Percentiles rank a stretch among this genome's conserved stretches.
phyloP scores from a whole-genome alignment of 306 rosid genomes.

The Prunus mira region DNA sequence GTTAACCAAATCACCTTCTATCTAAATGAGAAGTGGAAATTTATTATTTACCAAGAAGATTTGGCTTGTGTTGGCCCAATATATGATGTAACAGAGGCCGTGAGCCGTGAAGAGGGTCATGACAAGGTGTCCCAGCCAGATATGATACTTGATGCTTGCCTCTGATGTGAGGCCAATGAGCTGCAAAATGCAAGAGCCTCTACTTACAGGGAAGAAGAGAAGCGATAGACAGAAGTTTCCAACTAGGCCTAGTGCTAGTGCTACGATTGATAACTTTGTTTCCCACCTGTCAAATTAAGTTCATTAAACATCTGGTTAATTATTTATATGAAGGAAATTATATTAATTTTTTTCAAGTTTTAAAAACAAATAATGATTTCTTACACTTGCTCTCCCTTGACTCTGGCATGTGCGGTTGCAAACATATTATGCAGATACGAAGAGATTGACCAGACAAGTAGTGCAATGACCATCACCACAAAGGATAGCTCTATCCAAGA shows the following conservation, averaged over 20 bases:
- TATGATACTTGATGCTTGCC: slow-evolving; percentile 50
- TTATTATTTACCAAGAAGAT: slow-evolving; percentile 30
- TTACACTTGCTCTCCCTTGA: slow-evolving; percentile 33
- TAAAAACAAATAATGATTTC: background rate
- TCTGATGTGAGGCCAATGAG: slow-evolving; percentile 52
- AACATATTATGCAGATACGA: slow-evolving; percentile 46
- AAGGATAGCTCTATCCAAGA: slow-evolving; percentile 42
- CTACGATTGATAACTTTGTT: slow-evolving; percentile 42
- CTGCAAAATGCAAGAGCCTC: slow-evolving; percentile 55
- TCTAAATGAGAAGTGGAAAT: background rate
- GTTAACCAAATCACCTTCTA: too few species aligned
- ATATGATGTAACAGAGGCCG: slow-evolving; percentile 36
- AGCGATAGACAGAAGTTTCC: slow-evolving; percentile 46
- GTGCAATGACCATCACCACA: slow-evolving; percentile 37
- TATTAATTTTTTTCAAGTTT: background rate
- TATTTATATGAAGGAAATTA: background rate
- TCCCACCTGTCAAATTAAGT: slow-evolving; percentile 45
- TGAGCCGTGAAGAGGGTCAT: slow-evolving; percentile 46
- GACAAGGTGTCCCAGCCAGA: slow-evolving; percentile 50
- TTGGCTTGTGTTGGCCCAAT: slow-evolving; percentile 44
- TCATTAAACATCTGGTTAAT: background rate
- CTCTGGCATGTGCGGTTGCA: slow-evolving; percentile 24
- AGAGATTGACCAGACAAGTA: slow-evolving; percentile 50
- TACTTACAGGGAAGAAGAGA: slow-evolving; percentile 50
- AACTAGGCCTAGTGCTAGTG: slow-evolving; percentile 42